Evolutionary conservation across 2,329 filamentous ascomycete species (phyloP), one percentile per base, ranked within the genome.

Genomic region (Ceratocystis diversiconidia): DNA sequence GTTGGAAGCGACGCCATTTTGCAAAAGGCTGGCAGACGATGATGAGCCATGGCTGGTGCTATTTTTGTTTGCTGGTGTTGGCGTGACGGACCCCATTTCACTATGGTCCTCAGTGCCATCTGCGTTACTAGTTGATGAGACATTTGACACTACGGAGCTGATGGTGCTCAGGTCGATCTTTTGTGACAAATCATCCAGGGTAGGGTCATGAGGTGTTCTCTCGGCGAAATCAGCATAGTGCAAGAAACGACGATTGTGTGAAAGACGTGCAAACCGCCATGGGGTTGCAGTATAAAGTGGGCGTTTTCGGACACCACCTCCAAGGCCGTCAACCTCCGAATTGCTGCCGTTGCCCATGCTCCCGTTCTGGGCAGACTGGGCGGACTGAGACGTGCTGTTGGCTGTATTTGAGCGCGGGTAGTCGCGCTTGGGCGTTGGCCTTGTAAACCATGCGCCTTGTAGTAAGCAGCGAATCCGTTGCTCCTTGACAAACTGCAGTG

Each of bases 401-500:
- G 76, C 68, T 72, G 73, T 63, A 74, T 79, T 79, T 28, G 82
- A 73, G 72, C 75, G 71, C 74, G 77, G 70, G 63, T 72, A 73
- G 61, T 76, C 73, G 61, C 75, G 73, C 68, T 72, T 75, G 62
- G 77, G 73, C 10, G 75, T 72, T 4, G 81, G 74, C 74, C 80
- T 76, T 73, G 77, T 74, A 76, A 97, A 99, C 94, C 94, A 99
- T 8, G 88, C 86, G 5, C 94, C 94, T 70, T 90, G 83, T 3
- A 97, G 81, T 48, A 99, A 79, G 73, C 92, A 96, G 64, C 94
- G 83, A 68, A 97, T 89, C 46, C 94, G 85, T 75, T 99, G 94
- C 76, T 99, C 94, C 75, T 96, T 96, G 75, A 97, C 89, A 72
- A 99, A 99, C 72, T 96, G 90, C 64, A 96, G 77, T 10, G 92